Evolutionary conservation across 2,329 filamentous ascomycete species (phyloP).

Genomic region (Thelonectria rubi): DNA sequence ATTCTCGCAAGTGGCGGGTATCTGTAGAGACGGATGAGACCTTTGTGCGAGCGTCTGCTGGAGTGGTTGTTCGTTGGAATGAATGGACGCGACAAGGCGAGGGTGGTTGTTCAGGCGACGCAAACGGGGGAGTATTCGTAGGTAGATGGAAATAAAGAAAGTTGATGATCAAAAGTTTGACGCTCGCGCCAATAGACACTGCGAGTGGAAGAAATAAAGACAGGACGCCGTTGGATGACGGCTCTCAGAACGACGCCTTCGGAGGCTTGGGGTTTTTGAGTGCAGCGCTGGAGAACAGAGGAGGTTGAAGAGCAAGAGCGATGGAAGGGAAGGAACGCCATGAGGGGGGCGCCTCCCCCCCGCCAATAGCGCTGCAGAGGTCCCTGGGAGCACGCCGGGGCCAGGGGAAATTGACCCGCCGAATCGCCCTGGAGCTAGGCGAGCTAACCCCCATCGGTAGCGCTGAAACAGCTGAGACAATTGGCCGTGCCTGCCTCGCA

Average conservation of each 20-base stretch:
- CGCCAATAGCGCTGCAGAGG: constrained; percentile 18
- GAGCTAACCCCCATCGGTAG: constrained; percentile 16
- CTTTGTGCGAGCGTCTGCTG: not conserved
- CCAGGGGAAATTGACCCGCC: constrained; percentile 27
- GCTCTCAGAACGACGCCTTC: constrained; percentile 4
- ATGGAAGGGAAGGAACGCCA: constrained; percentile 6
- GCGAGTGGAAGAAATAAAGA: constrained; percentile 19
- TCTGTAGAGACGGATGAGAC: constrained; percentile 1
- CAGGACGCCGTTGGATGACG: constrained; percentile 28
- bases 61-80: constrained; percentile 1
- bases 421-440: constrained; percentile 27
- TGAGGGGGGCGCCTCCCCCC: constrained; percentile 7
- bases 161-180: not conserved
- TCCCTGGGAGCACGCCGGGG: not conserved
- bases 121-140: constrained; percentile 22
- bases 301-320: constrained; percentile 9
- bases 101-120: not conserved
- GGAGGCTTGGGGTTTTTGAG: constrained; percentile 8
- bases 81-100: not conserved
- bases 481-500: not conserved
- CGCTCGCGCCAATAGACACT: constrained; percentile 33
- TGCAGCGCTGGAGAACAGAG: constrained; percentile 7
- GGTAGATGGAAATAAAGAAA: not conserved
- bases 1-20: constrained; percentile 9
- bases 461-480: constrained; percentile 40